Conservation (phyloP, 2,329 filamentous ascomycete genomes). For the Fonsecaea monophora region DNA sequence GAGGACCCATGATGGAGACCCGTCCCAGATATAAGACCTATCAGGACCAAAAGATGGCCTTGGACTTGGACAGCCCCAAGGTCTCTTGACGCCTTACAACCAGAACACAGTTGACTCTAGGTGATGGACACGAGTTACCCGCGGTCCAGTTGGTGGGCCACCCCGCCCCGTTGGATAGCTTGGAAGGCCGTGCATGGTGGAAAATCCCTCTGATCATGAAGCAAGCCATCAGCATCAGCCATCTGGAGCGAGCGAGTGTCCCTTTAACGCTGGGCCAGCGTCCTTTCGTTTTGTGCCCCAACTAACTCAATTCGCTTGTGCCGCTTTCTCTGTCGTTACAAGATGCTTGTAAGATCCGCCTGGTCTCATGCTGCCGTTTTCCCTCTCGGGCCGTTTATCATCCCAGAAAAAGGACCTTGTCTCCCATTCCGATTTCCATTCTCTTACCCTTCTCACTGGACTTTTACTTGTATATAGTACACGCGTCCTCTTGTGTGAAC, state of each 20-base stretch:
- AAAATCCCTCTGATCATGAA: constrained; percentile 15
- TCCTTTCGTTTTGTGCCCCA: constrained; percentile 15
- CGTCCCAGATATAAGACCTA: constrained; percentile 16
- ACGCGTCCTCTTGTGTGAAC: constrained; percentile 13
- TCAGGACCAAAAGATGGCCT: constrained; percentile 3
- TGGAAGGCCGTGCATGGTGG: constrained; percentile 11
- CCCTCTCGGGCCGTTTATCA: constrained; percentile 25
- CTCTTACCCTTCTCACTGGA: constrained; percentile 8
- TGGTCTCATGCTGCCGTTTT: constrained; percentile 26
- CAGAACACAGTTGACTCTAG: constrained; percentile 16
- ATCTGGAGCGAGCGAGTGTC: background rate
- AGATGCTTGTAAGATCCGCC: constrained; percentile 32
- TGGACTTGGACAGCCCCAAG: constrained; percentile 15
- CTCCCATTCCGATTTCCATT: constrained; percentile 21
- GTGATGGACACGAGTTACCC: constrained; percentile 32
- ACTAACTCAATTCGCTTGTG: constrained; percentile 22
- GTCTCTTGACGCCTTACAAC: constrained; percentile 13
- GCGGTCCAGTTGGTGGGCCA: constrained; percentile 26
- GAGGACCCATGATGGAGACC: constrained; percentile 27
- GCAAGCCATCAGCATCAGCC: constrained; percentile 24
- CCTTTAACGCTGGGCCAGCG: background rate
- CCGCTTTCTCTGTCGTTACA: constrained; percentile 24
- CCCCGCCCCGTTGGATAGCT: constrained; percentile 15
- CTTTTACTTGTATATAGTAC: background rate
- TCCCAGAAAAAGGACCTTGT: constrained; percentile 24